Evolutionary conservation across 768 basidiomycete species (phyloP), one percentile per base, ranked within the genome.

Genomic region (Tricholoma matsutake): DNA sequence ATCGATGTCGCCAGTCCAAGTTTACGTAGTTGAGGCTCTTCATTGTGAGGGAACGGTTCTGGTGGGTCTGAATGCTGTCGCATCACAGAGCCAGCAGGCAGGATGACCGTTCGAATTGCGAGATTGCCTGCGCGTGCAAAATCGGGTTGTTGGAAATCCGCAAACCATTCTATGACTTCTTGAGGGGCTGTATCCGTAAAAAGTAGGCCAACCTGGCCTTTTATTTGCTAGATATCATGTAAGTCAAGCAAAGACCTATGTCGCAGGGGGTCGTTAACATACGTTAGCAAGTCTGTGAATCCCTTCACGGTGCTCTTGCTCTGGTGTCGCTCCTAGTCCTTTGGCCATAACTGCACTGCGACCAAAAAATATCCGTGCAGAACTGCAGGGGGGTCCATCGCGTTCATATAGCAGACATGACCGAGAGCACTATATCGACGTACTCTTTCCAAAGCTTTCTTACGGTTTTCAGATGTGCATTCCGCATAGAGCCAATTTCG

Each of bases 121-220:
- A 77, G 73, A 71, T 94, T 95, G 49, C 95, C 94, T 64, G 91
- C 80, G 22, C 97, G 88, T 18, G 94, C 96, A 74, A 91, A 99
- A 75, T 98, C 95, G 31, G 90, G 86, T 72, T 89, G 91, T 64
- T 85, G 78, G 79, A 94, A 98, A 69, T 92, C 87, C 57, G 84
- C 85, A 76, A 98, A 98, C 96, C 97, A 99, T 56, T 91, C 95
- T 45, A 85, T 79, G 51, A 96, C 95, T 72, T 98, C 96, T 69
- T 88, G 80, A n/a, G 93, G 92, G 66, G 88, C 86, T 43, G 89
- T 85, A 70, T 95, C 85, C 56, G 97, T 98, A 74, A 98, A 95
- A 68, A 99, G 78, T 41, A 99, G 75, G 53, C 97, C 97, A 43
- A 96, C 88, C 76, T 95, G 92, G 68, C 97, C 97, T 82, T 93